Evolutionary conservation across 1,139 yeast species (phyloP).

Genomic region (Kluyveromyces marxianus): DNA sequence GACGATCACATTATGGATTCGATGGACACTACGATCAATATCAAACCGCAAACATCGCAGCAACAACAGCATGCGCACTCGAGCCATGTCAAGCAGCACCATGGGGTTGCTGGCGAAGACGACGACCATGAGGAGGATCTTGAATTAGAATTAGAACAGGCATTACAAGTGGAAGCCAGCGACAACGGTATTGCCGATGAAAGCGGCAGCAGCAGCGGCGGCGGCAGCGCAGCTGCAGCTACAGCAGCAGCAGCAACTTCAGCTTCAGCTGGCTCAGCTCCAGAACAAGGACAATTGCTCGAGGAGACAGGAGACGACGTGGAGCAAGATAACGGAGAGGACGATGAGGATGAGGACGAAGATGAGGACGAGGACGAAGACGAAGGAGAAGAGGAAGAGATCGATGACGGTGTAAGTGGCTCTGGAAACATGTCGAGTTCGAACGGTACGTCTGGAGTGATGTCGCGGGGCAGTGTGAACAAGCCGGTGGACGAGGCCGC

Average conservation of each 20-base stretch:
- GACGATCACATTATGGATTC: background rate
- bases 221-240: background rate
- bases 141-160: conserved; percentile 35
- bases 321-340: conserved; percentile 37
- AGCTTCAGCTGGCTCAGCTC: conserved; percentile 27
- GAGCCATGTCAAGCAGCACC: background rate
- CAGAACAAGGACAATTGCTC: conserved; percentile 27
- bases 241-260: conserved; percentile 23
- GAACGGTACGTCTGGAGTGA: background rate
- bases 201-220: conserved; percentile 15
- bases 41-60: no score
- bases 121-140: conserved; percentile 31
- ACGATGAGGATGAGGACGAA: conserved; percentile 47
- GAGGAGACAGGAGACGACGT: conserved; percentile 32
- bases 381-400: conserved; percentile 49
- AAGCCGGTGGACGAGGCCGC: conserved; percentile 32
- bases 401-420: conserved; percentile 37
- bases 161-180: conserved; percentile 25
- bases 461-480: conserved; percentile 7
- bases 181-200: background rate
- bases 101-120: background rate
- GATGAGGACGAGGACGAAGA: conserved; percentile 46
- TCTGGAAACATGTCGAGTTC: conserved; percentile 26
- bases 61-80: no score
- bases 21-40: no score